Conservation (phyloP, 2,329 filamentous ascomycete species). For the Aspergillus texensis region DNA sequence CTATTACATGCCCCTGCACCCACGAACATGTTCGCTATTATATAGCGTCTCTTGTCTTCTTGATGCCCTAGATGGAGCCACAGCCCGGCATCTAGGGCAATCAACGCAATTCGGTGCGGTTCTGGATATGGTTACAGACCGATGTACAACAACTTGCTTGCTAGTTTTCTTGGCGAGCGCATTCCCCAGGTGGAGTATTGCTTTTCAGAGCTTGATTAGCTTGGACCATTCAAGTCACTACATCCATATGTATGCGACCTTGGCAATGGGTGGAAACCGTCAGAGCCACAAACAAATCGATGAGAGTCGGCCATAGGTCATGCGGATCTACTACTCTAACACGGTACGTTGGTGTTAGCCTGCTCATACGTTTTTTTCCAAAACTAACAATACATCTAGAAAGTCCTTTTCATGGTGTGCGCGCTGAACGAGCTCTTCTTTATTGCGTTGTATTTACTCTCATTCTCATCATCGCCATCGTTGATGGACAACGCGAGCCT, state of each 20-base stretch:
- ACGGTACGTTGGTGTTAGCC: conserved; percentile 61
- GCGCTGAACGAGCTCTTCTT: conserved; percentile 90
- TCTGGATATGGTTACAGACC: conserved; percentile 94
- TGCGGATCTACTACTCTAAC: conserved; percentile 94
- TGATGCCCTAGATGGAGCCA: conserved; percentile 87
- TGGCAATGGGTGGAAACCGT: conserved; percentile 76
- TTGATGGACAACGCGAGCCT: conserved; percentile 61
- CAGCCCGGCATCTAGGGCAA: conserved; percentile 80
- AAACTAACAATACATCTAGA: conserved; percentile 53
- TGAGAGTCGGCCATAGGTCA: conserved; percentile 76
- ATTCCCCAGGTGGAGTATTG: conserved; percentile 87
- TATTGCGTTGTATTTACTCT: conserved; percentile 92
- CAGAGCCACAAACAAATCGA: conserved; percentile 89
- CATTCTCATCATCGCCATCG: conserved; percentile 86
- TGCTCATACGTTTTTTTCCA: conserved; percentile 1
- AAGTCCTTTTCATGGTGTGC: conserved; percentile 83
- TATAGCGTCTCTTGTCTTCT: conserved; percentile 91
- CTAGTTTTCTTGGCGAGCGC: conserved; percentile 89
- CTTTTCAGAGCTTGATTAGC: conserved; percentile 89
- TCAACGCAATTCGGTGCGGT: conserved; percentile 91
- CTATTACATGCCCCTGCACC: conserved; percentile 96
- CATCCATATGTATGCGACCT: conserved; percentile 70
- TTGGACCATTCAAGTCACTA: conserved; percentile 93
- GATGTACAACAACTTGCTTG: conserved; percentile 89
- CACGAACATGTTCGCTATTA: conserved; percentile 78